phyloP scores from a whole-genome alignment of 352 stramenopile species.

The Phytophthora gonapodyides region DNA sequence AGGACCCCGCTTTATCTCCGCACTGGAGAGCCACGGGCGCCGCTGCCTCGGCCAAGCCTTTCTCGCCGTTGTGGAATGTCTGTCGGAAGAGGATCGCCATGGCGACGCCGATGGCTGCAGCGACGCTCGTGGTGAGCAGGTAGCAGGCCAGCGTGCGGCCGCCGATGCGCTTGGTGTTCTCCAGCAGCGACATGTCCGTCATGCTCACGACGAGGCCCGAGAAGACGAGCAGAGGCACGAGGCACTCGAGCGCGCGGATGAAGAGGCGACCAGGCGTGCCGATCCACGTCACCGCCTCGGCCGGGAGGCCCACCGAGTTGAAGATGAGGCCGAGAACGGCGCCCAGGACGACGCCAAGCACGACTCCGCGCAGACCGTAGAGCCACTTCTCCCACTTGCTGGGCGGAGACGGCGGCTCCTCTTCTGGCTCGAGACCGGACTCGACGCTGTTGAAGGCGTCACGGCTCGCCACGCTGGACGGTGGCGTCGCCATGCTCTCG shows the following conservation, averaged over 20 bases:
- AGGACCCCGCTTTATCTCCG: slow-evolving; percentile 27
- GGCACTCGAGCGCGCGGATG: slow-evolving; percentile 51
- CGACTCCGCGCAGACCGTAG: slow-evolving; percentile 40
- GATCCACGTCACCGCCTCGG: slow-evolving; percentile 40
- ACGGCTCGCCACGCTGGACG: slow-evolving; percentile 17
- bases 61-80: slow-evolving; percentile 30
- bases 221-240: slow-evolving; percentile 54
- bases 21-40: slow-evolving; percentile 29
- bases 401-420: slow-evolving; percentile 13
- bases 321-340: slow-evolving; percentile 25
- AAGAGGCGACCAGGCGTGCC: slow-evolving; percentile 47
- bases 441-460: slow-evolving; percentile 28
- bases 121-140: slow-evolving; percentile 38
- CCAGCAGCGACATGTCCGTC: slow-evolving; percentile 43
- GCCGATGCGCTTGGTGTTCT: slow-evolving; percentile 43
- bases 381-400: slow-evolving; percentile 26
- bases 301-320: slow-evolving; percentile 29
- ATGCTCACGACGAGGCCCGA: slow-evolving; percentile 48
- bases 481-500: slow-evolving; percentile 28
- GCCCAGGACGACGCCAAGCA: slow-evolving; percentile 32
- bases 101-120: slow-evolving; percentile 36
- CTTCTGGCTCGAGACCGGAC: slow-evolving; percentile 18
- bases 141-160: slow-evolving; percentile 38
- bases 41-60: slow-evolving; percentile 7
- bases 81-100: slow-evolving; percentile 42